Percentiles rank a stretch among this genome's conserved stretches.
Conservation (phyloP, 2,329 filamentous ascomycete species). For the Xylaria sp. region DNA sequence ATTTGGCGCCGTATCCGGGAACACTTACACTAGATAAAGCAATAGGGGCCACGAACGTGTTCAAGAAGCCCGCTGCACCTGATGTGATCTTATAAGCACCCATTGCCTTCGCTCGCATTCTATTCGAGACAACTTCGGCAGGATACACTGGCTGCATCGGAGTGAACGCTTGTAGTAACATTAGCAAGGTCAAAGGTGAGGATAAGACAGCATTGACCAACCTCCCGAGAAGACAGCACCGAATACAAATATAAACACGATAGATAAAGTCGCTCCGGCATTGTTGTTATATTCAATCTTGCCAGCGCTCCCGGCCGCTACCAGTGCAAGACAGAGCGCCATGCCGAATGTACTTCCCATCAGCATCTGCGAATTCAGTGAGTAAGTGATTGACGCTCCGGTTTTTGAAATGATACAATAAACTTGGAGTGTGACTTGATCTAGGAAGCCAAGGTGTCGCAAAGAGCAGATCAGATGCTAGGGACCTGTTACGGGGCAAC, state of each 20-base stretch:
- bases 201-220: constrained; percentile 13
- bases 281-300: constrained; percentile 51
- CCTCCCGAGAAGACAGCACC: constrained; percentile 51
- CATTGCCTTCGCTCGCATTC: constrained; percentile 54
- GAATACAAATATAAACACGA: constrained; percentile 55
- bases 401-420: neutral
- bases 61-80: constrained; percentile 53
- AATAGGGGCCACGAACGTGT: constrained; percentile 50
- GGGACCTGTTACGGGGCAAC: too few species aligned
- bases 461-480: neutral
- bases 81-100: constrained; percentile 52
- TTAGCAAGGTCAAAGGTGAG: constrained; percentile 4
- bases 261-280: constrained; percentile 51
- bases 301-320: constrained; percentile 52
- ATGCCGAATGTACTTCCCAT: constrained; percentile 53
- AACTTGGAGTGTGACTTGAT: neutral
- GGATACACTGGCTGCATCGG: constrained; percentile 54
- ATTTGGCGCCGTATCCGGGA: constrained; percentile 1
- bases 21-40: constrained; percentile 46
- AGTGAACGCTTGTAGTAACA: constrained; percentile 49
- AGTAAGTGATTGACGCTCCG: neutral
- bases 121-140: constrained; percentile 53
- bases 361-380: constrained; percentile 44
- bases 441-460: neutral
- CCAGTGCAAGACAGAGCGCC: constrained; percentile 52